phyloP scores from a whole-genome alignment of 2,329 filamentous ascomycete genomes.

The Aspergillus transmontanensis region DNA sequence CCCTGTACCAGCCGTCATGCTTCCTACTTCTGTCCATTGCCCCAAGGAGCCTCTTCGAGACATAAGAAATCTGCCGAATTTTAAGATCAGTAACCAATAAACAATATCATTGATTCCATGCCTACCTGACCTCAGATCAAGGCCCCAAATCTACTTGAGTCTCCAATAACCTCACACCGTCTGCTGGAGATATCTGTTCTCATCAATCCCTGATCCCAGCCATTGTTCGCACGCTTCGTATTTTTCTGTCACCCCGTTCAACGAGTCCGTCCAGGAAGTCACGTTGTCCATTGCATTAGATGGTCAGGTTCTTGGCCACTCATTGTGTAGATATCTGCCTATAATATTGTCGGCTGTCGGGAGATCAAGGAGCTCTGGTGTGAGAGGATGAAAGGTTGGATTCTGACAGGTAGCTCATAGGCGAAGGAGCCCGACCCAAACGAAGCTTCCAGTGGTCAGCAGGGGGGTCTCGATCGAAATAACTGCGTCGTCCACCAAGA shows the following conservation, averaged over 20 bases:
- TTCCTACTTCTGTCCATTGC: background rate
- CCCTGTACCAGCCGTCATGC: background rate
- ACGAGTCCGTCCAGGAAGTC: background rate
- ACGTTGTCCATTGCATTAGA: background rate
- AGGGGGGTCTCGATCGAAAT: slow-evolving; percentile 25
- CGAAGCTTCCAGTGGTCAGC: slow-evolving; percentile 12
- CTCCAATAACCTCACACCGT: background rate
- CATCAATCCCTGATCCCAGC: background rate
- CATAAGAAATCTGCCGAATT: background rate
- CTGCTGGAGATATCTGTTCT: background rate
- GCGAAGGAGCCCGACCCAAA: background rate
- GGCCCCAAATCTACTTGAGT: background rate
- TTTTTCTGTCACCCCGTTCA: background rate
- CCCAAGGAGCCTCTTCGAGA: background rate
- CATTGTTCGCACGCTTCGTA: background rate
- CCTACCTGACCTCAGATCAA: background rate
- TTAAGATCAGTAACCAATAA: background rate
- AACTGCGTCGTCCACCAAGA: slow-evolving; percentile 21
- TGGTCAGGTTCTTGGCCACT: background rate
- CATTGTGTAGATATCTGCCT: background rate
- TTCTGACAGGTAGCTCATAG: background rate
- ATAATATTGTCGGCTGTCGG: background rate
- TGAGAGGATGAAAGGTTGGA: background rate
- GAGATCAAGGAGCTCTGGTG: background rate
- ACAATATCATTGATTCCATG: background rate